A percentile compares a stretch with the other conserved stretches of the same genome.
Evolutionary conservation across 2,329 filamentous ascomycete genomes (phyloP).

Genomic region (Biscogniauxia sp.): DNA sequence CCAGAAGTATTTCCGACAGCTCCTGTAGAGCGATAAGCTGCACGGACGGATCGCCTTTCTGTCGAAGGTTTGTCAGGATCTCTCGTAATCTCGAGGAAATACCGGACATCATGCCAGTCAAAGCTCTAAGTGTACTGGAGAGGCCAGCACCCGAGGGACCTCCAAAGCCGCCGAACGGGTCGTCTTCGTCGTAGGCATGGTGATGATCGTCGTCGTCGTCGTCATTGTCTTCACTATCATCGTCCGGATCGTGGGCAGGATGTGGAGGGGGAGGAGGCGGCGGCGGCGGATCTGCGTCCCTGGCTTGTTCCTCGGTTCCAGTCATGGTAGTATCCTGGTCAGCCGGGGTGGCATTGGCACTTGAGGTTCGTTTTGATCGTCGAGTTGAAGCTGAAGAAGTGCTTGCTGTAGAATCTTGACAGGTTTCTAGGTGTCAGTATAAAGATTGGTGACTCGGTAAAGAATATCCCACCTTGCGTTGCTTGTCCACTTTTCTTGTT

Average conservation of each 20-base stretch:
- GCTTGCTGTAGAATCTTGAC: constrained; percentile 24
- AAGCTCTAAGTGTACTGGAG: constrained; percentile 76
- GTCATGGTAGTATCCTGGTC: constrained; percentile 71
- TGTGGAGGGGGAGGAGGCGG: constrained; percentile 44
- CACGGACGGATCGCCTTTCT: constrained; percentile 80
- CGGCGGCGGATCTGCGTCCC: constrained; percentile 36
- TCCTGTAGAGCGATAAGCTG: constrained; percentile 93
- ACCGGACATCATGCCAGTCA: constrained; percentile 90
- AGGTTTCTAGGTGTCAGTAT: background rate
- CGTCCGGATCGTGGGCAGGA: constrained; percentile 38
- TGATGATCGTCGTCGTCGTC: constrained; percentile 55
- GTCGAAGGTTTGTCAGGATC: constrained; percentile 70
- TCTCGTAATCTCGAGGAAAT: constrained; percentile 77
- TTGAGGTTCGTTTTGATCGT: constrained; percentile 52
- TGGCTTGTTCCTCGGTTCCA: constrained; percentile 58
- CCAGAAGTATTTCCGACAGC: constrained; percentile 85
- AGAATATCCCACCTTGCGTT: constrained; percentile 36
- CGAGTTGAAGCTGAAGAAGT: constrained; percentile 40
- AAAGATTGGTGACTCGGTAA: background rate
- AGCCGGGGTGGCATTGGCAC: constrained; percentile 38
- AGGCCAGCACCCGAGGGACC: constrained; percentile 64
- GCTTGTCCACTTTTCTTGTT: constrained; percentile 62
- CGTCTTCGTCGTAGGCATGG: constrained; percentile 64
- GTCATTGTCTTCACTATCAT: constrained; percentile 42
- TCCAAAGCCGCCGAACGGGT: constrained; percentile 65